phyloP scores from a whole-genome alignment of 1,284 basidiomycete genomes.

The Ceratobasidium sp. region DNA sequence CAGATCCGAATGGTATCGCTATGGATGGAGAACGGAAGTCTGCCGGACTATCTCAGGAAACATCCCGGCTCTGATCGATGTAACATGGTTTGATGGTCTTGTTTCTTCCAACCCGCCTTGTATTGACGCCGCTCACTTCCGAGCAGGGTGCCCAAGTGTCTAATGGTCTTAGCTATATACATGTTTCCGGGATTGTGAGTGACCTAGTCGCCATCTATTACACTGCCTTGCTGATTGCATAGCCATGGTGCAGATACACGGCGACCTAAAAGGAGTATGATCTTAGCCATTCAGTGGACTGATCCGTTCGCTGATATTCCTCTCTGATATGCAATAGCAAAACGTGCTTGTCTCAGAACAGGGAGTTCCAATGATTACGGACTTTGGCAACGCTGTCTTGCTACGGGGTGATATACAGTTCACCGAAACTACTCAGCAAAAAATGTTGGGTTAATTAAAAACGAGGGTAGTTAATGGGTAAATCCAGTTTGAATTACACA shows the following conservation, averaged over 20 bases:
- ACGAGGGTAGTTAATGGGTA: too few species aligned
- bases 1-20: too few species aligned
- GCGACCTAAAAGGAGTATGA: conserved; percentile 2
- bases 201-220: too few species aligned
- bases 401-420: too few species aligned
- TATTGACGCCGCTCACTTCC: neutral
- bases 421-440: too few species aligned
- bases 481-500: too few species aligned
- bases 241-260: neutral
- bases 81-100: neutral
- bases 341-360: conserved; percentile 1
- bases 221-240: neutral
- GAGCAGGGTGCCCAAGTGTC: neutral
- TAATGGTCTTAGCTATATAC: neutral
- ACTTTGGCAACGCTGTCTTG: too few species aligned
- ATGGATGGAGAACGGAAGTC: conserved; percentile 17
- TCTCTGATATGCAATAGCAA: neutral
- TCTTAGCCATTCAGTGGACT: neutral
- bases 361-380: neutral
- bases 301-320: neutral
- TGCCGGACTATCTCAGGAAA: neutral
- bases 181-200: conserved; percentile 2
- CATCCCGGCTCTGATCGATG: neutral
- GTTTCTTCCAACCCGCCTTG: neutral
- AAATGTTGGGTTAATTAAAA: too few species aligned